Evolutionary conservation across 2,329 filamentous ascomycete genomes (phyloP).

Genomic region (Fusarium decemcellulare): DNA sequence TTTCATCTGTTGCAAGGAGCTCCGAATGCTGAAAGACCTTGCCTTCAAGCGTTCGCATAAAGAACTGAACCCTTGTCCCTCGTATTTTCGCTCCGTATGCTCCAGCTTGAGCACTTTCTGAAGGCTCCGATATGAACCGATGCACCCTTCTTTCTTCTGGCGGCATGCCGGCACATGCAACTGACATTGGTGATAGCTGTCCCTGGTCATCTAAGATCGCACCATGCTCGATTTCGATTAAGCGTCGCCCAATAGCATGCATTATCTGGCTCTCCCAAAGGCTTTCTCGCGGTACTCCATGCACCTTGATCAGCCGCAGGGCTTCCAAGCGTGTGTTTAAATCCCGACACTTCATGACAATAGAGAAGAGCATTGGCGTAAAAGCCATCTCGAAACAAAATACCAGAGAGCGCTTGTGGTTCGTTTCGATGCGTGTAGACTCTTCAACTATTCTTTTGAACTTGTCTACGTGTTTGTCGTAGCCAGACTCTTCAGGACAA

Average conservation of each 20-base stretch:
- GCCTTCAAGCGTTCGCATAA: too few species aligned
- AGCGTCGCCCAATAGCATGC: background rate
- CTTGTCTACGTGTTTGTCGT: constrained; percentile 14
- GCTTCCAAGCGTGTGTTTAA: background rate
- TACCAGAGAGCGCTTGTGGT: background rate
- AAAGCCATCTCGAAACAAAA: constrained; percentile 3
- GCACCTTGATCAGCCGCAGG: background rate
- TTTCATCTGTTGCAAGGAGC: background rate
- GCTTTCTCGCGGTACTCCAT: background rate
- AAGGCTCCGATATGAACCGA: too few species aligned
- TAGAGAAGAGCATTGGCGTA: constrained; percentile 3
- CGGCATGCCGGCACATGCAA: too few species aligned
- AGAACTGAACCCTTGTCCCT: too few species aligned
- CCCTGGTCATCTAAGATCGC: too few species aligned
- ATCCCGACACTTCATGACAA: constrained; percentile 2
- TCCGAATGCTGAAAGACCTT: background rate
- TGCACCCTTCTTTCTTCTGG: too few species aligned
- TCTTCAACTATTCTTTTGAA: constrained; percentile 11
- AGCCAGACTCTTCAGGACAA: constrained; percentile 7
- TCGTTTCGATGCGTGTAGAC: background rate
- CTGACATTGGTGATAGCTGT: too few species aligned
- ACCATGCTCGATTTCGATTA: constrained; percentile 2
- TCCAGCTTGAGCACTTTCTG: too few species aligned
- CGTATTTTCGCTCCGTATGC: too few species aligned
- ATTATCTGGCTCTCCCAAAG: constrained; percentile 1